Percentiles rank a stretch among this genome's conserved stretches.
Conservation (phyloP, 73 alveolate genomes). For the Paramecium pentaurelia region DNA sequence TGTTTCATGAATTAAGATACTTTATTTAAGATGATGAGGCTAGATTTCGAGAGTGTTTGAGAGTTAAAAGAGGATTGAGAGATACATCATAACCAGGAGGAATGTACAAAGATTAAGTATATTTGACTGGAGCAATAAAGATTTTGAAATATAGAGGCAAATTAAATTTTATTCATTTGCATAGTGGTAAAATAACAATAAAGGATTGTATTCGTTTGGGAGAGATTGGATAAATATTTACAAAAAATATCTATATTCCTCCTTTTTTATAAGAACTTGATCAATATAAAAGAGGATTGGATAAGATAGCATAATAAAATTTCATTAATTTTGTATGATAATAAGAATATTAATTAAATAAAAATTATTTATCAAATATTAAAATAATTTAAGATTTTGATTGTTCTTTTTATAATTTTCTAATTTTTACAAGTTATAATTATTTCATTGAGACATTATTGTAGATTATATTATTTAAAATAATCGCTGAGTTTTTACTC, state of each 20-base stretch:
- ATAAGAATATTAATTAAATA: background rate
- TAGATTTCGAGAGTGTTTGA: constrained; percentile 74
- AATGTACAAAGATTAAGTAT: constrained; percentile 80
- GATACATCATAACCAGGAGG: constrained; percentile 86
- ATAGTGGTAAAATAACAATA: constrained; percentile 73
- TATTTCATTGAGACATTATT: background rate
- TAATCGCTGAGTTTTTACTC: background rate
- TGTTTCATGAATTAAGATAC: constrained; percentile 68
- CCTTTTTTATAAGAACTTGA: constrained; percentile 74
- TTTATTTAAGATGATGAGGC: constrained; percentile 76
- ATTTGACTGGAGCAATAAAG: constrained; percentile 81
- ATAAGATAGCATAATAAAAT: constrained; percentile 71
- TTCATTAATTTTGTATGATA: constrained; percentile 41
- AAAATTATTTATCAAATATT: background rate
- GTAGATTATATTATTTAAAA: background rate
- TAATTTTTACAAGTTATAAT: background rate
- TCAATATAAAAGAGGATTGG: constrained; percentile 68
- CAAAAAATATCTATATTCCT: constrained; percentile 64
- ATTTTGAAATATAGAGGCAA: constrained; percentile 64
- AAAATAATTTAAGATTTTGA: background rate
- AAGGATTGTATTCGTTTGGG: constrained; percentile 72
- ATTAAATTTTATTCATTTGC: constrained; percentile 68
- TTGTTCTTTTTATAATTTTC: background rate
- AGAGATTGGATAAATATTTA: constrained; percentile 50
- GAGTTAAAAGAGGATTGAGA: constrained; percentile 84